Evolutionary conservation across 306 rosid genomes (phyloP).

Genomic region (Comarum palustre): DNA sequence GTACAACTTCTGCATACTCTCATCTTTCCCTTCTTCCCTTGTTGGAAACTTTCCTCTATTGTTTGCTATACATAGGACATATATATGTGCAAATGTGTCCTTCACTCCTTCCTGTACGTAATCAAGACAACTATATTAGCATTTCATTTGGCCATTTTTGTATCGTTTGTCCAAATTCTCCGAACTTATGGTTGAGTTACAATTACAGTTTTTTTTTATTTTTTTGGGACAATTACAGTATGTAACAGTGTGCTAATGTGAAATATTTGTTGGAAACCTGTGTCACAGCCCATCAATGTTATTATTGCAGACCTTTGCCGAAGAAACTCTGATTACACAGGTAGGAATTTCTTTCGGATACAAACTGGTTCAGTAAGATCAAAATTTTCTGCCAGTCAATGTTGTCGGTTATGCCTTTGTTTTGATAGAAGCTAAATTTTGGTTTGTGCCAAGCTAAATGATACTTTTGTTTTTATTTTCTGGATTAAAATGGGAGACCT

Average conservation of each 20-base stretch:
- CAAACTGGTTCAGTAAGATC: neutral
- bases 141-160: neutral
- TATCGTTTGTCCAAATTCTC: neutral
- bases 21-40: neutral
- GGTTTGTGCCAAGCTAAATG: neutral
- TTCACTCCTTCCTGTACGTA: neutral
- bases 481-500: neutral
- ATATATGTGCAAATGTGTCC: neutral
- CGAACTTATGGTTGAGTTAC: neutral
- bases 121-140: constrained; percentile 11
- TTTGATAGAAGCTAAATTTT: neutral
- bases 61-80: constrained; percentile 17
- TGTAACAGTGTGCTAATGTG: constrained; percentile 25
- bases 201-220: neutral
- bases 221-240: neutral
- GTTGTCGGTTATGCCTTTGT: neutral
- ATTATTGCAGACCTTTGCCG: constrained; percentile 41
- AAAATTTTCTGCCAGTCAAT: neutral
- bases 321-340: constrained; percentile 69
- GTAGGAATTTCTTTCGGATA: constrained; percentile 38
- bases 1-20: constrained; percentile 36
- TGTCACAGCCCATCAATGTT: constrained; percentile 55
- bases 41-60: neutral
- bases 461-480: neutral
- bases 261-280: constrained; percentile 37